A percentile compares a stretch with the other conserved stretches of the same genome.
Evolutionary conservation across 805 yeast genomes (phyloP).

Genomic region (Blastobotrys robertii): DNA sequence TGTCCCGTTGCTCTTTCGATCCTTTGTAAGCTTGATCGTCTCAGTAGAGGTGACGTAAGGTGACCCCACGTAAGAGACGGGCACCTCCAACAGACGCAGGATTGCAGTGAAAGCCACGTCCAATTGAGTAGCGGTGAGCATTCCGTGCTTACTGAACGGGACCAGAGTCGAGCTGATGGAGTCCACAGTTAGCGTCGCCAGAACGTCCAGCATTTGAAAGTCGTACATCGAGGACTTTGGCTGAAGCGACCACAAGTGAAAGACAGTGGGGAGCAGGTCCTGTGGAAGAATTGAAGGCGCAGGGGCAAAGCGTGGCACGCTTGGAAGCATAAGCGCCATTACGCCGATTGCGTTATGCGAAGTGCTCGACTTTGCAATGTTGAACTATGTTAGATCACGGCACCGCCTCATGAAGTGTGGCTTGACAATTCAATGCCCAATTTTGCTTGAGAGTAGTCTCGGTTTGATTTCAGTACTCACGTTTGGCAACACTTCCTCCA

Average conservation of each 20-base stretch:
- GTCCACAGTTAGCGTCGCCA: slow-evolving; percentile 47
- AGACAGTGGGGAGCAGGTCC: slow-evolving; percentile 54
- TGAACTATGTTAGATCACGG: slow-evolving; percentile 3
- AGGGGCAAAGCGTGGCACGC: slow-evolving; percentile 11
- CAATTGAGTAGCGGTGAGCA: slow-evolving; percentile 55
- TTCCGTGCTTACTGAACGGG: slow-evolving; percentile 45
- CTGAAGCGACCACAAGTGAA: slow-evolving; percentile 62
- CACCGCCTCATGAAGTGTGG: too few species aligned
- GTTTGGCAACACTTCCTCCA: slow-evolving; percentile 22
- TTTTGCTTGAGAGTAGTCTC: too few species aligned
- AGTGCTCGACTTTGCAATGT: slow-evolving; percentile 12
- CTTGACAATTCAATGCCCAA: too few species aligned
- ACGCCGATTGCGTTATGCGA: slow-evolving; percentile 18
- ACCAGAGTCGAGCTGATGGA: slow-evolving; percentile 26
- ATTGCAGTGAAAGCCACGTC: slow-evolving; percentile 44
- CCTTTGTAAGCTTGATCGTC: slow-evolving; percentile 17
- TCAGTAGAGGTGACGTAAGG: slow-evolving; percentile 23
- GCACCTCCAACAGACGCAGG: slow-evolving; percentile 34
- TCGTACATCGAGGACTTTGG: slow-evolving; percentile 44
- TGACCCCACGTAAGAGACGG: slow-evolving; percentile 38
- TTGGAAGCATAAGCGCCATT: slow-evolving; percentile 14
- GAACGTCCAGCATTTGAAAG: slow-evolving; percentile 50
- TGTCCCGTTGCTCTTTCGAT: slow-evolving; percentile 15
- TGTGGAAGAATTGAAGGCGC: slow-evolving; percentile 25
- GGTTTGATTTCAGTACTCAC: slow-evolving; percentile 11